These are phyloP conservation scores for Globisporangium perplexum DNA, from an alignment of 352 stramenopile genomes.

Conservation along the genomic window DNA sequence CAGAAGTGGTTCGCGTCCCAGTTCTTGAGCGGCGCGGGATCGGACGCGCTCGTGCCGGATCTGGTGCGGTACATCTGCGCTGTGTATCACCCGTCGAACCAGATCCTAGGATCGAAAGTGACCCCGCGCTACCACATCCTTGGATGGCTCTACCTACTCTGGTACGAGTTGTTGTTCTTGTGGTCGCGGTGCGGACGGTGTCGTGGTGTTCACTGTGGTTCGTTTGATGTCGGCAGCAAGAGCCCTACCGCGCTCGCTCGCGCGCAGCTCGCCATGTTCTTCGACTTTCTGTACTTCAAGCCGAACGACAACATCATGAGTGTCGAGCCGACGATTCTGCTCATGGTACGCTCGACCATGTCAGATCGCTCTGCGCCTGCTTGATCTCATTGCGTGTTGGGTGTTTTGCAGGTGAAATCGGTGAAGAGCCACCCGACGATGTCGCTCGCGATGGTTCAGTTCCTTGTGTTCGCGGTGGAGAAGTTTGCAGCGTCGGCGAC, in stretches of 20 bases:
- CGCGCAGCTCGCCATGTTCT: constrained; percentile 84
- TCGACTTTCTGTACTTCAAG: constrained; percentile 86
- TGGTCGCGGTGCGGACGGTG: too few species aligned
- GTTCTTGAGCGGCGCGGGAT: constrained; percentile 61
- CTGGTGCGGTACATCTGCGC: constrained; percentile 81
- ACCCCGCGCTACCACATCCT: constrained; percentile 84
- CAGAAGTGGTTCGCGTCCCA: constrained; percentile 86
- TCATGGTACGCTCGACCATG: constrained; percentile 50
- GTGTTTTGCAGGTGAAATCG: constrained; percentile 58
- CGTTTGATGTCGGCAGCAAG: constrained; percentile 37
- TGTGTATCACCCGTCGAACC: constrained; percentile 80
- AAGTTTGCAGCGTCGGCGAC: constrained; percentile 74
- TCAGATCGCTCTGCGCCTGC: not conserved
- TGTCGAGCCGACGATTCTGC: constrained; percentile 74
- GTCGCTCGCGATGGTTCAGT: constrained; percentile 81
- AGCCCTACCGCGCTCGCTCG: constrained; percentile 59
- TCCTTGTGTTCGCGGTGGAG: constrained; percentile 79
- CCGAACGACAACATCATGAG: constrained; percentile 77
- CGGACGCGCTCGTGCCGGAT: constrained; percentile 72
- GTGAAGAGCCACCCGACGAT: constrained; percentile 81
- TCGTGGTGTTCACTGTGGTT: not conserved
- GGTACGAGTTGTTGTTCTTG: constrained; percentile 25
- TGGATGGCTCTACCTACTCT: constrained; percentile 81
- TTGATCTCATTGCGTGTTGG: not conserved
- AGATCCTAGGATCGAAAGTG: constrained; percentile 77